Base-by-base conservation (phyloP, 306 rosid species). In the Cicer judaicum region DNA sequence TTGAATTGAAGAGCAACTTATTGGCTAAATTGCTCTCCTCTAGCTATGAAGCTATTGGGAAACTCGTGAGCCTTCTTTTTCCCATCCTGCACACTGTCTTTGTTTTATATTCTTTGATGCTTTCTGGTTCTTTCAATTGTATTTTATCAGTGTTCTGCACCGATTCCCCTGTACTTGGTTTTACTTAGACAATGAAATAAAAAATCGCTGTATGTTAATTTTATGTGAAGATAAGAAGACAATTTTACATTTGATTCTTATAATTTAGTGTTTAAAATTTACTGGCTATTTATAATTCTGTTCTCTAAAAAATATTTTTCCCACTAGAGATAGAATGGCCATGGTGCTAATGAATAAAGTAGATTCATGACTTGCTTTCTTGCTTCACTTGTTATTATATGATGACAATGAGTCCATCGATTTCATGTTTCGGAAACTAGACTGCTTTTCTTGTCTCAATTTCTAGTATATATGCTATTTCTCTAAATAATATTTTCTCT, bases 11-110 rank as follows among this genome's bases (percentile, higher is more conserved):
- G 91, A 83, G 88, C 82, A 91, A 82, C 84, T 85, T 91, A 80
- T 83, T 93, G 86, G 93, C 87, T 80, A 90, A 82, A 80, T 84
- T 93, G 84, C 96, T 93, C 76, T 89, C 97, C 53, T 83, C 94
- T 78, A 88, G 98, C 88, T 93, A 85, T 61, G 96, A 88, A 70
- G 93, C 94, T 44, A 85, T 93, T 77, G 96, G 92, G 72, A 91
- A 91, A 82, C 97, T 93, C 62, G 98, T 93, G 81, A 91, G 97
- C 47, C 56, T 47, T 57, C 38, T 47, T 81, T 72, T 62, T 55
- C 66, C 60, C 59, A 40, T 55, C 39, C 61, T 76, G 36, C 40
- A 15, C 36, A 56, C 50, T 74, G n/a, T 68, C 59, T 8, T 15
- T 15, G 63, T 44, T 83, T 62, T 78, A 34, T 53, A 67, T 12